Conservation (phyloP, 1,139 yeast species). For the Pichia sp. region DNA sequence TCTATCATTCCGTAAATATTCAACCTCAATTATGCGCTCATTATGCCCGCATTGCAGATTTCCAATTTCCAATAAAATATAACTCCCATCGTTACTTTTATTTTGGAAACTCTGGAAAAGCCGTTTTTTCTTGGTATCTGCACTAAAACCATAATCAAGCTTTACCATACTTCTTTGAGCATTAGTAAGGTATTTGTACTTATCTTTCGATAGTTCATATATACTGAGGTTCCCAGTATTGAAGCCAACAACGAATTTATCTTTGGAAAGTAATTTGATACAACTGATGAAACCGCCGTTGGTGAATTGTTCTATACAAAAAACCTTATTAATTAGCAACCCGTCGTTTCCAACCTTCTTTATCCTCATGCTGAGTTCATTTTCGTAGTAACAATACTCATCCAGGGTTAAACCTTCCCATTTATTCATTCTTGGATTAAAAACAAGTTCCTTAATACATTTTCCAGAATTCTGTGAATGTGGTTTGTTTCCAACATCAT, state of each 20-base stretch:
- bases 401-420: constrained; percentile 48
- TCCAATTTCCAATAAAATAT: constrained; percentile 40
- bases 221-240: constrained; percentile 25
- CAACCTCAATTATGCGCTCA: constrained; percentile 38
- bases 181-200: constrained; percentile 15
- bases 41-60: constrained; percentile 52
- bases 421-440: constrained; percentile 31
- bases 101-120: not conserved
- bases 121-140: not conserved
- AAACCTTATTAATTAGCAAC: constrained; percentile 38
- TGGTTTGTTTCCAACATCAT: not conserved
- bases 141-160: not conserved
- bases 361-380: constrained; percentile 40
- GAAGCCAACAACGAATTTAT: constrained; percentile 26
- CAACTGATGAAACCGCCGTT: constrained; percentile 24
- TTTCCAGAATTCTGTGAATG: not conserved
- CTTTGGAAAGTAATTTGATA: constrained; percentile 18
- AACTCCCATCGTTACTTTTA: not conserved
- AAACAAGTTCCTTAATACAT: constrained; percentile 39
- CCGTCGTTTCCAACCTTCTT: constrained; percentile 28
- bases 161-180: constrained; percentile 17
- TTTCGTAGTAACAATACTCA: constrained; percentile 24
- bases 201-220: constrained; percentile 17
- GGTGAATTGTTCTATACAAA: constrained; percentile 40
- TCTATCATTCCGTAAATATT: constrained; percentile 47